A percentile compares a stretch with the other conserved stretches of the same genome.
phyloP scores from a whole-genome alignment of 768 basidiomycete genomes.

The Pleurotus sapidus region DNA sequence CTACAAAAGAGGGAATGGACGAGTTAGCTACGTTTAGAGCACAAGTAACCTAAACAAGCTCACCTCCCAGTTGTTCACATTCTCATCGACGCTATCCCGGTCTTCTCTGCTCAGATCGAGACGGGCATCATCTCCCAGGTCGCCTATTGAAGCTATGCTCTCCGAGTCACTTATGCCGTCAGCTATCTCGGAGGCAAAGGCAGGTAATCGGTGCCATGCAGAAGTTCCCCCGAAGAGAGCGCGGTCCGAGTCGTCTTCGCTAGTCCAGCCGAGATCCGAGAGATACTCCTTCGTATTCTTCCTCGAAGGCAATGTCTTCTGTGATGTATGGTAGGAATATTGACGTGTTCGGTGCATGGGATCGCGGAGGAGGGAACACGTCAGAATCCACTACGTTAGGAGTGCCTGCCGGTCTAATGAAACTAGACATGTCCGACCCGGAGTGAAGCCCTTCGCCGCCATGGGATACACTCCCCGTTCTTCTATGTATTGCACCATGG shows the following conservation, averaged over 20 bases:
- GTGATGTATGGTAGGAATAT: constrained; percentile 89
- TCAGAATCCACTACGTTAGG: constrained; percentile 82
- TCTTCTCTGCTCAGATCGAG: constrained; percentile 62
- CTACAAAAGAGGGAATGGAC: constrained; percentile 36
- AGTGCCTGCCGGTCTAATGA: constrained; percentile 73
- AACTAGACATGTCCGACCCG: constrained; percentile 70
- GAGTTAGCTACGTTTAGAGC: constrained; percentile 1
- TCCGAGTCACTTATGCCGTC: constrained; percentile 94
- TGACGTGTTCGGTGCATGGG: constrained; percentile 78
- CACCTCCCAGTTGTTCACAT: constrained; percentile 96
- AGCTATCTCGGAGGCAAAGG: constrained; percentile 75
- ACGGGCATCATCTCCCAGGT: constrained; percentile 78
- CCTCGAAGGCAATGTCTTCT: constrained; percentile 93
- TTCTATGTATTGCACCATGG: constrained; percentile 58
- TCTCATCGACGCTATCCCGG: constrained; percentile 68
- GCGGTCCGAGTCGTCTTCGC: constrained; percentile 46
- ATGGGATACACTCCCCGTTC: constrained; percentile 82
- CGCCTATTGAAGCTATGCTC: constrained; percentile 87
- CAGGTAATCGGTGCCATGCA: constrained; percentile 83
- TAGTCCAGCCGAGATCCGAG: constrained; percentile 79
- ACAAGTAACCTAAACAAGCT: constrained; percentile 20
- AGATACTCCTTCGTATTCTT: constrained; percentile 97
- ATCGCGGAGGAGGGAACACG: constrained; percentile 92
- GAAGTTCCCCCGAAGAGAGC: constrained; percentile 41
- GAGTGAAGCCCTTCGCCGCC: constrained; percentile 74